Evolutionary conservation across 345 rosid genomes (phyloP).

Genomic region (Murraya paniculata): DNA sequence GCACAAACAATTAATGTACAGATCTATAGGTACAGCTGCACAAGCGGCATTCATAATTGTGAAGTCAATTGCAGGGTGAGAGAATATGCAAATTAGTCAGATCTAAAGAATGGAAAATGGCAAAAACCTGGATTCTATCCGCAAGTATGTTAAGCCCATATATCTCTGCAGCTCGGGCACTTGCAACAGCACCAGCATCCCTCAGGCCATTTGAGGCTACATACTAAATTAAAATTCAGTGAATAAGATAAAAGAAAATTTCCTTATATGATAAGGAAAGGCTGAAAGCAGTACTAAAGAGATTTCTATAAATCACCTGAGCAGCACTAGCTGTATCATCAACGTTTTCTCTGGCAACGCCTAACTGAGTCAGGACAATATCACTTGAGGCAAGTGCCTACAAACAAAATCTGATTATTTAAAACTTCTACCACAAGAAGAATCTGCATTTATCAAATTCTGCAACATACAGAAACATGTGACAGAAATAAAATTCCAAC

Average conservation of each 20-base stretch:
- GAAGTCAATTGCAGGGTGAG: background rate
- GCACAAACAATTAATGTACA: background rate
- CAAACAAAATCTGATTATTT: slow-evolving; percentile 8
- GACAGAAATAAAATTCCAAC: background rate
- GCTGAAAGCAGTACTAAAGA: background rate
- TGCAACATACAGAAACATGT: too few relatives aligned
- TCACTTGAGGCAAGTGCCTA: slow-evolving; percentile 54
- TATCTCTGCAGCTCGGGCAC: slow-evolving; percentile 70
- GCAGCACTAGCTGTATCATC: slow-evolving; percentile 54
- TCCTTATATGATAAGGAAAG: background rate
- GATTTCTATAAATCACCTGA: slow-evolving; percentile 32
- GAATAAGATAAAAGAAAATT: background rate
- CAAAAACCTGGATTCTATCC: slow-evolving; percentile 52
- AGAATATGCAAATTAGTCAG: slow-evolving; percentile 1
- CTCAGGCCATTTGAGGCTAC: slow-evolving; percentile 43
- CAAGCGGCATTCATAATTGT: background rate
- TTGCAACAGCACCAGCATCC: slow-evolving; percentile 71
- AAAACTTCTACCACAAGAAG: background rate
- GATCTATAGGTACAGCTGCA: background rate
- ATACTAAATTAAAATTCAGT: slow-evolving; percentile 29
- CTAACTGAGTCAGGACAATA: slow-evolving; percentile 32
- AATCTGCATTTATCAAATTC: background rate
- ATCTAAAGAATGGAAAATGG: background rate
- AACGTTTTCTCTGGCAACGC: slow-evolving; percentile 40
- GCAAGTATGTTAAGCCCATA: slow-evolving; percentile 73